Evolutionary conservation across 495 filamentous ascomycete genomes (phyloP).

Genomic region (Apiosordaria backusii): DNA sequence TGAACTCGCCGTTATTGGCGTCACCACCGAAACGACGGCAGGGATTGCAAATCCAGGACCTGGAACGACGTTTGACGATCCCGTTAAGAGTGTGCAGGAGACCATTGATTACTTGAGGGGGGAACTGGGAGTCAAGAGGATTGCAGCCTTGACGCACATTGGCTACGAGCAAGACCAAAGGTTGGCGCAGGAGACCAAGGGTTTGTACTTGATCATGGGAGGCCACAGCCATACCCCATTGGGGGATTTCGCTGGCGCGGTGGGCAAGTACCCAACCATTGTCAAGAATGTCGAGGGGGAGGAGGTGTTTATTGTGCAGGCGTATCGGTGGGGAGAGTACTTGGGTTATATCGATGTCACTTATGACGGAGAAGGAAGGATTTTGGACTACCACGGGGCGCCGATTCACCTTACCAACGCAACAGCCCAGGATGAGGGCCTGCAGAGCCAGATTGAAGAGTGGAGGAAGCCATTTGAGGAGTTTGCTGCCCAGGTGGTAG

Average conservation of each 20-base stretch:
- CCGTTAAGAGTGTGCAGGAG: conserved; percentile 47
- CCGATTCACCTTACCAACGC: conserved; percentile 55
- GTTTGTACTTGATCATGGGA: conserved; percentile 55
- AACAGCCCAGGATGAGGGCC: conserved; percentile 46
- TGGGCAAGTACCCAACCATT: conserved; percentile 55
- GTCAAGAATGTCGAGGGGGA: conserved; percentile 53
- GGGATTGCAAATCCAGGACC: conserved; percentile 49
- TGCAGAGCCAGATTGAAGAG: conserved; percentile 49
- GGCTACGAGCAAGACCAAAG: conserved; percentile 55
- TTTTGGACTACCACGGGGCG: conserved; percentile 53
- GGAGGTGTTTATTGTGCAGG: conserved; percentile 59
- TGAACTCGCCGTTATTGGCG: conserved; percentile 54
- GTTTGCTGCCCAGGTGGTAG: conserved; percentile 46
- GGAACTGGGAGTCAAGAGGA: conserved; percentile 49
- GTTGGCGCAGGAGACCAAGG: conserved; percentile 48
- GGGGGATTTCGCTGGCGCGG: conserved; percentile 46
- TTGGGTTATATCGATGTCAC: conserved; percentile 57
- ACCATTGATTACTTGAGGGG: conserved; percentile 50
- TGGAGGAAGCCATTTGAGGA: conserved; percentile 54
- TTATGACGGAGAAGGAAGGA: conserved; percentile 49
- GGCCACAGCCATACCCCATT: conserved; percentile 59
- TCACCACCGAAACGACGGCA: conserved; percentile 53
- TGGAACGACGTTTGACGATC: conserved; percentile 50
- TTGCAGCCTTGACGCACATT: conserved; percentile 58
- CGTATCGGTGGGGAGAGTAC: conserved; percentile 59